A percentile compares a stretch with the other conserved stretches of the same genome.
Evolutionary conservation across 2,329 filamentous ascomycete genomes (phyloP).

Genomic region (Xylaria arbuscula): DNA sequence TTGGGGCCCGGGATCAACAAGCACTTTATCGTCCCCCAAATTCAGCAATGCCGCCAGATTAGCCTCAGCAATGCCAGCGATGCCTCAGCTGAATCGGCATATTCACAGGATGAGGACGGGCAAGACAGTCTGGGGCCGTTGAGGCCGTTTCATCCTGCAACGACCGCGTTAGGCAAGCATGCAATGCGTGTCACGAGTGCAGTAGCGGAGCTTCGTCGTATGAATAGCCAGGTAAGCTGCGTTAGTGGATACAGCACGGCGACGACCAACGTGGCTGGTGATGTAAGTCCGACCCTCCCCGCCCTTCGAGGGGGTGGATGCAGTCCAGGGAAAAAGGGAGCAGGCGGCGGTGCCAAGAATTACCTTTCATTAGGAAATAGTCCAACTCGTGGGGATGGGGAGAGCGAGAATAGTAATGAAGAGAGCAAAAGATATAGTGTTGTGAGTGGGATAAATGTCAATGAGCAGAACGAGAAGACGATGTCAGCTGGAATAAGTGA

Average conservation of each 20-base stretch:
- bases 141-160: not conserved
- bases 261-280: constrained; percentile 43
- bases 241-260: constrained; percentile 58
- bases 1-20: constrained; percentile 1
- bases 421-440: not conserved
- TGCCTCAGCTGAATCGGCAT: constrained; percentile 29
- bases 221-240: constrained; percentile 65
- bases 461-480: constrained; percentile 7
- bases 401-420: not conserved
- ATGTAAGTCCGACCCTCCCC: constrained; percentile 54
- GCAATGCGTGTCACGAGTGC: constrained; percentile 53
- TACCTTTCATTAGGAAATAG: constrained; percentile 59
- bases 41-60: constrained; percentile 21
- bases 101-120: constrained; percentile 39
- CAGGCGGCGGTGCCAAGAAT: constrained; percentile 56
- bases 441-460: not conserved
- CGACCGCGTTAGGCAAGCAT: constrained; percentile 25
- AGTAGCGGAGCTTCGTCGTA: constrained; percentile 65
- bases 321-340: constrained; percentile 50
- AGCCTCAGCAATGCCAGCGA: constrained; percentile 24
- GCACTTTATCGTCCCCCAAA: constrained; percentile 11
- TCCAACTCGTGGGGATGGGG: not conserved
- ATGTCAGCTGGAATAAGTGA: constrained; percentile 1
- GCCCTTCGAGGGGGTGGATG: constrained; percentile 54
- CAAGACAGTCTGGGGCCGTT: constrained; percentile 33